phyloP scores from a whole-genome alignment of 352 stramenopile species.

The Pythium dissotocum region DNA sequence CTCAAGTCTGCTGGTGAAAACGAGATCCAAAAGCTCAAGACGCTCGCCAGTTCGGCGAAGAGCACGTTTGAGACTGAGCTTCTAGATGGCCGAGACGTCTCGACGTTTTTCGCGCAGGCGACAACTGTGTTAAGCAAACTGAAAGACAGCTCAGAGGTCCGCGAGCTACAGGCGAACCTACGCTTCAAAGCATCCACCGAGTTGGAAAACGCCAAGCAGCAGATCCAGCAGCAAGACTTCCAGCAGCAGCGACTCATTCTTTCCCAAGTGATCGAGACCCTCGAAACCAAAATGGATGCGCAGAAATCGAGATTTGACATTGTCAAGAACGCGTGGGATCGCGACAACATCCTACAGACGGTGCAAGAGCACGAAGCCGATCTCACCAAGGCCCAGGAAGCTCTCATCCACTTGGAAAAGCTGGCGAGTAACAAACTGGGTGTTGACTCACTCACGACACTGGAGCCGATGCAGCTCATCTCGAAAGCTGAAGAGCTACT shows the following conservation, averaged over 20 bases:
- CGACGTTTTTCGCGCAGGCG: slow-evolving; percentile 64
- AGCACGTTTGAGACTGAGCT: slow-evolving; percentile 62
- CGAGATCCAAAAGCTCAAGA: slow-evolving; percentile 60
- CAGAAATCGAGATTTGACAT: slow-evolving; percentile 45
- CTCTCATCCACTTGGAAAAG: slow-evolving; percentile 53
- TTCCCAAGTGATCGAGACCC: slow-evolving; percentile 60
- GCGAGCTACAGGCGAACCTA: slow-evolving; percentile 48
- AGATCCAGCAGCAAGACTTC: slow-evolving; percentile 31
- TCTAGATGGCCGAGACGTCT: slow-evolving; percentile 62
- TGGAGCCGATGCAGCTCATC: slow-evolving; percentile 59
- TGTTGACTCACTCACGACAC: slow-evolving; percentile 50
- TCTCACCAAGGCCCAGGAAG: slow-evolving; percentile 57
- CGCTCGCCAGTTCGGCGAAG: slow-evolving; percentile 55
- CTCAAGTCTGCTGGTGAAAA: slow-evolving; percentile 47
- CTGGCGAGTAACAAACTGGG: slow-evolving; percentile 61
- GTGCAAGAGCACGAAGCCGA: slow-evolving; percentile 65
- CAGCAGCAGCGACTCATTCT: slow-evolving; percentile 52
- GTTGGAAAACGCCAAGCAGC: slow-evolving; percentile 37
- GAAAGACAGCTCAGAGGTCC: slow-evolving; percentile 61
- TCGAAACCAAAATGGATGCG: slow-evolving; percentile 51
- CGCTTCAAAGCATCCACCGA: slow-evolving; percentile 46
- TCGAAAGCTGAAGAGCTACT: slow-evolving; percentile 67
- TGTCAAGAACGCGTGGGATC: slow-evolving; percentile 41
- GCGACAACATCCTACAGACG: slow-evolving; percentile 44
- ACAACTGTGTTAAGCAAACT: slow-evolving; percentile 56